Conservation (phyloP, 2,329 filamentous ascomycete genomes). For the Alternaria sp. region DNA sequence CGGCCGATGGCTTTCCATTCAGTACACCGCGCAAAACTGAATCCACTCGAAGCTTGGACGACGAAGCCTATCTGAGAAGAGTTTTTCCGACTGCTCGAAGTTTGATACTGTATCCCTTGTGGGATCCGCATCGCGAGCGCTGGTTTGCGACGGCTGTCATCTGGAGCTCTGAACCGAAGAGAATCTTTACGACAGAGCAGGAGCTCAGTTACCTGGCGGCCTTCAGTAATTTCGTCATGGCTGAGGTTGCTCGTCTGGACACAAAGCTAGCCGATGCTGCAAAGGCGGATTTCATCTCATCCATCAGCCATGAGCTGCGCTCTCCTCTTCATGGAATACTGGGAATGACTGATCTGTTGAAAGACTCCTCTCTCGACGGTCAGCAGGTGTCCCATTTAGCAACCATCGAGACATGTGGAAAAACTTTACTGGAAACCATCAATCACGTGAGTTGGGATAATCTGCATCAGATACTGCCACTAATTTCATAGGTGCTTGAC, state of each 20-base stretch:
- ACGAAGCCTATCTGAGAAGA: slow-evolving; percentile 43
- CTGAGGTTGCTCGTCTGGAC: slow-evolving; percentile 49
- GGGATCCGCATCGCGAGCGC: slow-evolving; percentile 50
- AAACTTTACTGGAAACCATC: slow-evolving; percentile 53
- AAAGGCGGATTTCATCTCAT: slow-evolving; percentile 67
- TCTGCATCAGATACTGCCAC: not conserved
- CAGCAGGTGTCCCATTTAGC: slow-evolving; percentile 53
- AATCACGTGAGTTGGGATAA: slow-evolving; percentile 43
- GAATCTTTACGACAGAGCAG: slow-evolving; percentile 49
- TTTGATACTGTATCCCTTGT: slow-evolving; percentile 51
- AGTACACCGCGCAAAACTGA: slow-evolving; percentile 38
- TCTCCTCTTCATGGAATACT: slow-evolving; percentile 69
- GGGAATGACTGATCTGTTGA: slow-evolving; percentile 50
- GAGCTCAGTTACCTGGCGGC: slow-evolving; percentile 50
- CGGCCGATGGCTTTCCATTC: slow-evolving; percentile 34
- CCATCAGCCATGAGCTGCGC: slow-evolving; percentile 68
- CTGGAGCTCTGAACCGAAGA: slow-evolving; percentile 49
- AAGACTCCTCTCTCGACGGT: slow-evolving; percentile 41
- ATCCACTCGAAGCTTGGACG: slow-evolving; percentile 42
- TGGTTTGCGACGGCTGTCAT: slow-evolving; percentile 51
- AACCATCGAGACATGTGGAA: slow-evolving; percentile 51
- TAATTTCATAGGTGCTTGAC: slow-evolving; percentile 45
- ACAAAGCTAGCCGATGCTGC: slow-evolving; percentile 53
- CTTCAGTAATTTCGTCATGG: slow-evolving; percentile 52
- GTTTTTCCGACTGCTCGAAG: slow-evolving; percentile 49